phyloP scores from a whole-genome alignment of 1,284 basidiomycete genomes.

The Leccinum solheimii region DNA sequence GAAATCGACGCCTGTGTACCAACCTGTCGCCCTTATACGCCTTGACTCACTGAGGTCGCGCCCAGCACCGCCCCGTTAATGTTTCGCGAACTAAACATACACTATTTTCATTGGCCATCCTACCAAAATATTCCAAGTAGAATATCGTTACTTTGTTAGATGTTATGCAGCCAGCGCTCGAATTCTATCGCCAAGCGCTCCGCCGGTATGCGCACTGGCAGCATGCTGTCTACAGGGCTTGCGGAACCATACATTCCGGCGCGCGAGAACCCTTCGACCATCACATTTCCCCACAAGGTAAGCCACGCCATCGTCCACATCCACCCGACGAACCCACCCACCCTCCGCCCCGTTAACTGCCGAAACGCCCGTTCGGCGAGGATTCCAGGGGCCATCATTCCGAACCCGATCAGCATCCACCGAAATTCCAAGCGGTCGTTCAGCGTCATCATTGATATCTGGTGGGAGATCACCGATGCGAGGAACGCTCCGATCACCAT shows the following conservation, averaged over 20 bases:
- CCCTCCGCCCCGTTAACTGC: slow-evolving; percentile 39
- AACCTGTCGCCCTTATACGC: too few relatives aligned
- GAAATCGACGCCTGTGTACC: too few relatives aligned
- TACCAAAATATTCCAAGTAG: not conserved
- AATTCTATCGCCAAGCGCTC: slow-evolving; percentile 13
- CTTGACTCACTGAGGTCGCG: too few relatives aligned
- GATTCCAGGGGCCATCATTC: slow-evolving; percentile 51
- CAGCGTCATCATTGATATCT: slow-evolving; percentile 51
- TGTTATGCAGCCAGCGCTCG: slow-evolving; percentile 21
- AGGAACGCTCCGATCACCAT: slow-evolving; percentile 56
- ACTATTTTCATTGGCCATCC: not conserved
- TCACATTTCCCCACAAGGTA: slow-evolving; percentile 44
- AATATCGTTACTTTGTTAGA: not conserved
- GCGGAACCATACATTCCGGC: not conserved
- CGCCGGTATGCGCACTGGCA: slow-evolving; percentile 17
- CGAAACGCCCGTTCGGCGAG: slow-evolving; percentile 50
- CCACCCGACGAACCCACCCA: slow-evolving; percentile 49
- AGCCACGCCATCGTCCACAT: slow-evolving; percentile 55
- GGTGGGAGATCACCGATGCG: slow-evolving; percentile 57
- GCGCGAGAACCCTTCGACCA: slow-evolving; percentile 42
- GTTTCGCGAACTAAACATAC: too few relatives aligned
- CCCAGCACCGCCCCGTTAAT: too few relatives aligned
- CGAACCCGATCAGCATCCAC: slow-evolving; percentile 15
- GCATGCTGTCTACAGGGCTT: not conserved
- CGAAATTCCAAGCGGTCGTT: slow-evolving; percentile 53